Conservation (phyloP, 1,284 basidiomycete genomes). For the Melampsora americana region DNA sequence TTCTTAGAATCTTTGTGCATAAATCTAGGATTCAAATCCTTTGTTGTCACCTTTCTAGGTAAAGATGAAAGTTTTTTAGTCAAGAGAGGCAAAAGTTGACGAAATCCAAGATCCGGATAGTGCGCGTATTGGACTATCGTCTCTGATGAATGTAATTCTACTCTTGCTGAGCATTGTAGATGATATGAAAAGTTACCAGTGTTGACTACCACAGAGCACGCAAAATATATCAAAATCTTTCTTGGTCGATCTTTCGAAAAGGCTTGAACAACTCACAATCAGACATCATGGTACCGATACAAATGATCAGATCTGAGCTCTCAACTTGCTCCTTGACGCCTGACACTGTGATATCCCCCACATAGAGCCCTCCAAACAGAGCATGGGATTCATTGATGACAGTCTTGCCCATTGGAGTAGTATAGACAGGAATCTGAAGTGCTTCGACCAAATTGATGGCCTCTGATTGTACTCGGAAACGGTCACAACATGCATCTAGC, state of each 20-base stretch:
- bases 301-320: conserved; percentile 74
- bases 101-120: conserved; percentile 47
- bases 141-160: conserved; percentile 77
- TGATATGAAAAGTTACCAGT: conserved; percentile 42
- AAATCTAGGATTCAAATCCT: conserved; percentile 46
- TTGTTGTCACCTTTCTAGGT: conserved; percentile 27
- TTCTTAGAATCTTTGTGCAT: conserved; percentile 37
- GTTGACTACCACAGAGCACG: background rate
- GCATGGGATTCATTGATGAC: conserved; percentile 72
- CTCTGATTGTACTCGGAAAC: conserved; percentile 36
- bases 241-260: too few species aligned
- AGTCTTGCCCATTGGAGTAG: conserved; percentile 85
- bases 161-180: conserved; percentile 50
- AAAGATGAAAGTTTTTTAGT: conserved; percentile 43
- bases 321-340: conserved; percentile 74
- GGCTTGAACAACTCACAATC: conserved; percentile 59
- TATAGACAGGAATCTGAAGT: conserved; percentile 48
- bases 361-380: conserved; percentile 79
- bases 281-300: conserved; percentile 72
- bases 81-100: conserved; percentile 50
- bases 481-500: background rate
- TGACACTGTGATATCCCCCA: conserved; percentile 56
- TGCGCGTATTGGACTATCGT: conserved; percentile 60
- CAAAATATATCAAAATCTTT: conserved; percentile 24
- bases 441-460: conserved; percentile 13